Percentiles rank a stretch among this genome's conserved stretches.
Evolutionary conservation across 176 grass and related monocot species (phyloP).

Genomic region (Rhynchospora breviuscula): DNA sequence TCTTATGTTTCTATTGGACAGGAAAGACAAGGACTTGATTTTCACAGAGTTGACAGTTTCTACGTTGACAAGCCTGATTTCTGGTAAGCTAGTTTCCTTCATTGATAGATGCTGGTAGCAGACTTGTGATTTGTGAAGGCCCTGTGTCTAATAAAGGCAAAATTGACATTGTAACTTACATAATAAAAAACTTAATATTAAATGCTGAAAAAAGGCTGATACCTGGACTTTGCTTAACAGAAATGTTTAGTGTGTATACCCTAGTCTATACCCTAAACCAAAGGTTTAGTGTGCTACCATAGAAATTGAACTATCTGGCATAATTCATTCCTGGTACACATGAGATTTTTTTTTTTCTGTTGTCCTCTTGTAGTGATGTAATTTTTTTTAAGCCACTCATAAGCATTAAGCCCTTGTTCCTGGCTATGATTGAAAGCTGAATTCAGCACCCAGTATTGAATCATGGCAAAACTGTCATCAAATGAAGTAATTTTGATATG

Average conservation of each 20-base stretch:
- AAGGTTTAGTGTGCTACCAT: background rate
- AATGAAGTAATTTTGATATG: constrained; percentile 3
- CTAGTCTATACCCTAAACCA: background rate
- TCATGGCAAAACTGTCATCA: background rate
- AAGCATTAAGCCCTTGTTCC: background rate
- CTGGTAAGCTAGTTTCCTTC: constrained; percentile 36
- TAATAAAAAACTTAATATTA: background rate
- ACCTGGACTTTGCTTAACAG: too few species aligned
- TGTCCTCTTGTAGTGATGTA: background rate
- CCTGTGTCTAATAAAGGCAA: background rate
- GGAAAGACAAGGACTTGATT: constrained; percentile 76
- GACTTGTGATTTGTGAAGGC: background rate
- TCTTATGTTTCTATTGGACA: constrained; percentile 83
- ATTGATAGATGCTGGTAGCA: background rate
- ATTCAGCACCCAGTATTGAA: background rate
- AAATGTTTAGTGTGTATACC: background rate
- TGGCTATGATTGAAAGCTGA: background rate
- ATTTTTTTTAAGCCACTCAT: background rate
- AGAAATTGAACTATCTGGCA: background rate
- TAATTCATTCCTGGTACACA: background rate
- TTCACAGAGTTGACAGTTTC: constrained; percentile 61
- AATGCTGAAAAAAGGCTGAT: background rate
- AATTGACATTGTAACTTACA: background rate
- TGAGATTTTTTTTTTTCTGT: background rate
- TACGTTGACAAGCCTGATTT: constrained; percentile 72